Evolutionary conservation across 495 filamentous ascomycete genomes (phyloP), one percentile per base, ranked within the genome.

Genomic region (Rhizodiscina lignyota): DNA sequence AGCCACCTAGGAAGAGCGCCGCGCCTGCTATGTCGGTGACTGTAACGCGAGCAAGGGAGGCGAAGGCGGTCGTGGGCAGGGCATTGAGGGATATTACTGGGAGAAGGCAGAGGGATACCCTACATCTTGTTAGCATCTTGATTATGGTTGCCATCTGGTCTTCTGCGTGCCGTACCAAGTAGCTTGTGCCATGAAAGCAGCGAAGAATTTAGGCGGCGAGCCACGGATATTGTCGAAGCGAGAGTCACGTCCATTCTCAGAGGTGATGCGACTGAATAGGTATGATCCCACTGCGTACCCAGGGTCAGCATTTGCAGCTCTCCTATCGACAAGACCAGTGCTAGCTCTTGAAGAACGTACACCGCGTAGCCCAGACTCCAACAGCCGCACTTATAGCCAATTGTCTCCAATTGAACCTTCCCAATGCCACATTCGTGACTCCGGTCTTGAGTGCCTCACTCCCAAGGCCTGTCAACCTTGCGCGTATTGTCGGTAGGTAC

Each of bases 171-270:
- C n/a, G n/a, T n/a, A n/a, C 74, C 71, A 77, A 0, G 58, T 62
- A 6, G 70, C 71, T 53, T 81, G 74, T 6, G 60, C 61, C 28
- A 68, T 49, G 44, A 66, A 81, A 4, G 68, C 68, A 18, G 40
- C 63, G 11, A 55, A 43, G 56, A 79, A 79, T 34, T 57, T 61
- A 0, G 53, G 41, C 0, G 69, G 63, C 2, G 60, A 60, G 23
- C 40, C 52, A 35, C 69, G 67, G 50, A 79, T 72, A 35, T 50
- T 43, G 38, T 77, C 68, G 56, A 79, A 78, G 35, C 72, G 64
- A 26, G 64, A 68, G 56, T 79, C 74, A 21, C 57, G 41, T 15
- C 72, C 67, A 19, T 67, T 47, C 18, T 59, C 49, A 13, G 52
- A 32, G 5, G 65, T 53, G 34, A 74, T 57, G 19, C 74, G 64